Conservation (phyloP, 768 basidiomycete genomes). For the Lactarius hengduanensis region DNA sequence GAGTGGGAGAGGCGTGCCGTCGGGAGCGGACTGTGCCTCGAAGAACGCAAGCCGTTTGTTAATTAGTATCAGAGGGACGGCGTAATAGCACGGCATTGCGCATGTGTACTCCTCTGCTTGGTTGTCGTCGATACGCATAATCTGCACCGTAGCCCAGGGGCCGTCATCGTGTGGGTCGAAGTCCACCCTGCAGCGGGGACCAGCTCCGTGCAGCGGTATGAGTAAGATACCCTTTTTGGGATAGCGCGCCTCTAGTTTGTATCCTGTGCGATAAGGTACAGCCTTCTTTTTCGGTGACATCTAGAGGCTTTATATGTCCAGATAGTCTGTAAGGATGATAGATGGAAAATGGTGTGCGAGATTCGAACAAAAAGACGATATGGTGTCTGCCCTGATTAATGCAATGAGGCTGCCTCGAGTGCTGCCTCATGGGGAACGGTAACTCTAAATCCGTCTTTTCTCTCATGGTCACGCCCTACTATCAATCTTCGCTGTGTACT, state of each 20-base stretch:
- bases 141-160: slow-evolving; percentile 14
- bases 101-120: slow-evolving; percentile 5
- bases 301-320: neutral
- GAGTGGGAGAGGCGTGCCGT: slow-evolving; percentile 9
- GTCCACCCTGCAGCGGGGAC: slow-evolving; percentile 18
- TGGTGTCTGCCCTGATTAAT: neutral
- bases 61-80: slow-evolving; percentile 22
- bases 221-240: neutral
- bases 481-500: neutral
- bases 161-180: slow-evolving; percentile 3
- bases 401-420: slow-evolving; percentile 20
- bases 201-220: neutral
- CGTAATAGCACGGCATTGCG: slow-evolving; percentile 21
- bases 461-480: neutral
- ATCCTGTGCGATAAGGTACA: neutral
- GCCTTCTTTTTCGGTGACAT: neutral
- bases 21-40: slow-evolving; percentile 18
- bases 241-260: neutral
- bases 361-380: neutral
- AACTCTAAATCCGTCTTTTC: neutral
- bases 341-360: neutral
- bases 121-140: slow-evolving; percentile 2
- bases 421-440: neutral
- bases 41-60: slow-evolving; percentile 20
- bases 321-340: neutral